Base-by-base conservation (phyloP, 306 rosid genomes). In the Hippophae tibetana region DNA sequence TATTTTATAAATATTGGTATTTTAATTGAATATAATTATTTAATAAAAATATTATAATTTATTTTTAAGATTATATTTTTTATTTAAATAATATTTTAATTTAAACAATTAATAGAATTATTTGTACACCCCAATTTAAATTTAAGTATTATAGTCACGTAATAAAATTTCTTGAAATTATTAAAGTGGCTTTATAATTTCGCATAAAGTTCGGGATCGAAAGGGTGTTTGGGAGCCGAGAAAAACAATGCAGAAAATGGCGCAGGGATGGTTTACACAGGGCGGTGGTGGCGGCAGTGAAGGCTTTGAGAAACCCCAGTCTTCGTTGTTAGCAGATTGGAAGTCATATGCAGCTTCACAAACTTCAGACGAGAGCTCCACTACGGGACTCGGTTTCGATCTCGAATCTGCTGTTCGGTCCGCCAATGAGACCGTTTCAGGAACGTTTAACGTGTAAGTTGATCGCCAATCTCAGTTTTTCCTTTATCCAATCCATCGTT, bases 331-430 rank as follows among this genome's bases (percentile, higher is more conserved):
- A 0, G 73, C 87, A 40, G 86, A 84, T 62, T 90, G 97, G 97
- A 90, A 86, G 69, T 78, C 97, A 0, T 90, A 90, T 63, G 81
- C 95, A 25, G 84, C 92, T 5, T 23, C 87, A 0, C 95, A 85
- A 47, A 11, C 86, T 52, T 52, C 85, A 3, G 82, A 77, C 13
- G 89, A 78, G 1, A 6, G 54, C 60, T 66, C 93, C 58, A 57
- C 58, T 65, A 47, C 63, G 61, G 73, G 69, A 14, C 63, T 84
- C 43, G 78, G 84, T 7, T 86, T 90, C 74, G 97, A 90, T 79
- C 87, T 90, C 43, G 97, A 90, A 81, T 63, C 94, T 7, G 97
- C 95, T 2, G 95, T 86, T 70, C 85, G 97, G 51, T 84, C 97
- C n/a, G 97, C 95, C 6, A 90, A 86, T 69, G 89, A 81, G 76